A percentile compares a stretch with the other conserved stretches of the same genome.
These are phyloP conservation scores for Babesia gibsoni DNA, from an alignment of 169 alveolate genomes.

Conservation along the genomic window DNA sequence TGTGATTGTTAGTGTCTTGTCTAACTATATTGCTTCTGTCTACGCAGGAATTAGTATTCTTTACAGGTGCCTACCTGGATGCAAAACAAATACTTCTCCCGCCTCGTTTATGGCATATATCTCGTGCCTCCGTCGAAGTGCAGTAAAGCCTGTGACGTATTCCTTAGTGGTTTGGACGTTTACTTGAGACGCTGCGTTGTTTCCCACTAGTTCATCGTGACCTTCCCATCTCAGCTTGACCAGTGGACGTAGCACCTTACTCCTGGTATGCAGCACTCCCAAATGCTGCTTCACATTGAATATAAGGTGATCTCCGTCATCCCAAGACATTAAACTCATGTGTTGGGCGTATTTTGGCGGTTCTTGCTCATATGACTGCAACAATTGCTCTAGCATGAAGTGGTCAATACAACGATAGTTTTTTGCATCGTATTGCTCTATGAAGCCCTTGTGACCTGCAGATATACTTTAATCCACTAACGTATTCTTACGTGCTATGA, in stretches of 20 bases:
- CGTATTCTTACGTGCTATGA: constrained; percentile 29
- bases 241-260: neutral
- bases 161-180: neutral
- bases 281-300: constrained; percentile 31
- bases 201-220: constrained; percentile 3
- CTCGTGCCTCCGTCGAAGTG: constrained; percentile 30
- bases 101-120: constrained; percentile 33
- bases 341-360: constrained; percentile 11
- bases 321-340: constrained; percentile 1
- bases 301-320: constrained; percentile 1
- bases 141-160: constrained; percentile 45
- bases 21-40: too few species aligned
- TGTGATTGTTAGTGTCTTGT: too few species aligned
- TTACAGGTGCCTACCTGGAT: constrained; percentile 64
- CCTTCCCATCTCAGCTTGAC: neutral
- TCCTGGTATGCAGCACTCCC: constrained; percentile 26
- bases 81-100: constrained; percentile 54
- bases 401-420: neutral
- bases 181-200: neutral
- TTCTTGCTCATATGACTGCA: neutral
- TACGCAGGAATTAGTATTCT: too few species aligned
- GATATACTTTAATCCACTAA: neutral
- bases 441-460: constrained; percentile 29
- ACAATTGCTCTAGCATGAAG: constrained; percentile 7
- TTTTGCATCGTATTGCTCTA: constrained; percentile 42